Evolutionary conservation across 2,329 filamentous ascomycete genomes (phyloP).

Genomic region (Penicillium sp.): DNA sequence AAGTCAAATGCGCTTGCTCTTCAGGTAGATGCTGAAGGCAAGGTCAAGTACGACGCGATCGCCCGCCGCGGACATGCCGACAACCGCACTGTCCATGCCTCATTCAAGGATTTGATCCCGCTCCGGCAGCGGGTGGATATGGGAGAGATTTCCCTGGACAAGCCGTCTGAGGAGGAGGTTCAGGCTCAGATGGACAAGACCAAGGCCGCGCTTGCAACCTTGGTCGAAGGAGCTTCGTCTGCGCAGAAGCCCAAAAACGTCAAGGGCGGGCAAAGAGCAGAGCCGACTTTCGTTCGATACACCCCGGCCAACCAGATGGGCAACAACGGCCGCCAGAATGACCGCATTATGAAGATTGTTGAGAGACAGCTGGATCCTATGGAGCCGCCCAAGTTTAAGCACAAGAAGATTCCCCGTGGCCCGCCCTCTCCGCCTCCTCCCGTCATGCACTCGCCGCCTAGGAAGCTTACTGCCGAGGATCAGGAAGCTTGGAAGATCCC

Average conservation of each 20-base stretch:
- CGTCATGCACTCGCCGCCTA: conserved; percentile 88
- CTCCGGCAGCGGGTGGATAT: conserved; percentile 88
- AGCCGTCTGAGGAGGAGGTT: conserved; percentile 82
- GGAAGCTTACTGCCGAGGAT: conserved; percentile 93
- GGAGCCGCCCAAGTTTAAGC: conserved; percentile 97
- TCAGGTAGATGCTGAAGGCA: conserved; percentile 85
- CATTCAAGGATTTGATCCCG: conserved; percentile 95
- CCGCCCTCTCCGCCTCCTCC: conserved; percentile 90
- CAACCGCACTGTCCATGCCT: conserved; percentile 82
- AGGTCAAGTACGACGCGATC: conserved; percentile 95
- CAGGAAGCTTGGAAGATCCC: conserved; percentile 94
- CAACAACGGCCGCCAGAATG: conserved; percentile 76
- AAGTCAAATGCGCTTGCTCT: conserved; percentile 86
- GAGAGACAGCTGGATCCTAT: conserved; percentile 90
- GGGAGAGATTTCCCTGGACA: conserved; percentile 81
- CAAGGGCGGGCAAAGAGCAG: conserved; percentile 72
- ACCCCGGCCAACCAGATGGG: conserved; percentile 98
- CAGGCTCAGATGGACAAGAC: conserved; percentile 82
- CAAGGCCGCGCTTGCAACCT: conserved; percentile 74
- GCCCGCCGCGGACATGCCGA: conserved; percentile 84
- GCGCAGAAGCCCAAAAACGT: conserved; percentile 96
- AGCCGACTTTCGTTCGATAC: conserved; percentile 91
- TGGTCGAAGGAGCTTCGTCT: conserved; percentile 81
- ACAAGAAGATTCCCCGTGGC: conserved; percentile 94
- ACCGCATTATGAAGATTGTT: conserved; percentile 98